These are phyloP conservation scores for Micromonas commoda DNA, from an alignment of 139 green algal species.

Conservation along the genomic window DNA sequence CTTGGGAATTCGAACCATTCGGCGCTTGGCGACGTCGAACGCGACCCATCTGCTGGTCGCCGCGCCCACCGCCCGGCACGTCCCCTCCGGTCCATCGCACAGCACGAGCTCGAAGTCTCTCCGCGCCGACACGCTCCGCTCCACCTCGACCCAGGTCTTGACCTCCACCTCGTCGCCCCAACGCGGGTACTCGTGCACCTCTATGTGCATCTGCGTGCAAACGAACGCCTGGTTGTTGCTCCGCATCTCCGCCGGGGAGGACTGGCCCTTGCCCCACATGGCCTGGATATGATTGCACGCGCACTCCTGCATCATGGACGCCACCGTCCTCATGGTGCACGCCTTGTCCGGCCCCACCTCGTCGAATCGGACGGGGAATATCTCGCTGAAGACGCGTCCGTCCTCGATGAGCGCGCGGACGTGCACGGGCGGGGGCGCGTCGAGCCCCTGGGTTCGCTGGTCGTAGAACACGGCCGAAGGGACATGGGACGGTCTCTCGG, in stretches of 20 bases:
- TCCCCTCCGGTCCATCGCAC: background rate
- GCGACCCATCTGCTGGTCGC: constrained; percentile 19
- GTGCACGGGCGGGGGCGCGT: background rate
- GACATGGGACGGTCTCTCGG: too few relatives aligned
- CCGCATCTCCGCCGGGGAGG: constrained; percentile 16
- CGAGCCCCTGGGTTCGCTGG: too few relatives aligned
- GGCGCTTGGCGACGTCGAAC: constrained; percentile 1
- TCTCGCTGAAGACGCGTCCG: constrained; percentile 3
- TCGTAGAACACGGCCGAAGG: too few relatives aligned
- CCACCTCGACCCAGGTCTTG: constrained; percentile 1
- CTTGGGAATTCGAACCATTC: constrained; percentile 5
- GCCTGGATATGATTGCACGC: constrained; percentile 7
- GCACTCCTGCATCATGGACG: constrained; percentile 6
- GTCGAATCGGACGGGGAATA: constrained; percentile 7
- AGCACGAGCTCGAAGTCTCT: background rate
- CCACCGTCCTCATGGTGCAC: background rate
- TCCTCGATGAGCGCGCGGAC: background rate
- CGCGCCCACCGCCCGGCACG: background rate
- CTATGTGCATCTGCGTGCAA: constrained; percentile 13
- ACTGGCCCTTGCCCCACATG: constrained; percentile 13
- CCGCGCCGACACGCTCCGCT: background rate
- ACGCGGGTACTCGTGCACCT: background rate
- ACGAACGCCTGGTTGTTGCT: constrained; percentile 17
- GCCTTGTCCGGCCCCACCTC: constrained; percentile 1
- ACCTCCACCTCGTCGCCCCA: constrained; percentile 11